These are phyloP conservation scores for Starmerella scarabaei DNA, from an alignment of 805 yeast species.

Conservation along the genomic window DNA sequence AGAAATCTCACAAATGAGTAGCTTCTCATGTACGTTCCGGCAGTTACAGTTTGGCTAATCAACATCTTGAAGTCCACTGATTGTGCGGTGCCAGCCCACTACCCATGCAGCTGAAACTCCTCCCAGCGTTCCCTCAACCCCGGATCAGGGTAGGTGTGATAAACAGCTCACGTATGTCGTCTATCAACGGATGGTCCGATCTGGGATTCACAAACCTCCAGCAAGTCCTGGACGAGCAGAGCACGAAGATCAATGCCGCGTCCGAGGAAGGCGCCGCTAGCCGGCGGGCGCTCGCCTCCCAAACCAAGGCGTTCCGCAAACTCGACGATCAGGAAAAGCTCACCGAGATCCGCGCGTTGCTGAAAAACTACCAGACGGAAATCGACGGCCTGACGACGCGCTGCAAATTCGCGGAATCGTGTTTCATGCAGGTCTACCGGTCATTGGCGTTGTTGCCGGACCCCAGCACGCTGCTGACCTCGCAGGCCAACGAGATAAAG, in stretches of 20 bases:
- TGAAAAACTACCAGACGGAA: conserved; percentile 72
- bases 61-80: too few relatives aligned
- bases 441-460: conserved; percentile 83
- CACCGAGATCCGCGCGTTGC: conserved; percentile 47
- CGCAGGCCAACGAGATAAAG: conserved; percentile 20
- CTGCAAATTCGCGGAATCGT: conserved; percentile 58
- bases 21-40: too few relatives aligned
- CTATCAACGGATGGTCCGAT: conserved; percentile 50
- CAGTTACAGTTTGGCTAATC: too few relatives aligned
- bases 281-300: conserved; percentile 64
- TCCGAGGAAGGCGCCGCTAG: conserved; percentile 56
- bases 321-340: conserved; percentile 55
- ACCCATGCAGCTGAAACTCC: too few relatives aligned
- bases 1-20: too few relatives aligned
- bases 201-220: conserved; percentile 63
- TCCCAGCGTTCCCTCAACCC: too few relatives aligned
- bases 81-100: too few relatives aligned
- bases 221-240: conserved; percentile 58
- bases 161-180: too few relatives aligned
- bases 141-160: not conserved
- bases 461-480: conserved; percentile 68
- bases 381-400: conserved; percentile 71
- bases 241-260: conserved; percentile 53
- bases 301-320: conserved; percentile 77
- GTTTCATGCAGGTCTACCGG: conserved; percentile 63